These are phyloP conservation scores for Schizochytrium sp. DNA, from an alignment of 108 stramenopile species.

Conservation along the genomic window DNA sequence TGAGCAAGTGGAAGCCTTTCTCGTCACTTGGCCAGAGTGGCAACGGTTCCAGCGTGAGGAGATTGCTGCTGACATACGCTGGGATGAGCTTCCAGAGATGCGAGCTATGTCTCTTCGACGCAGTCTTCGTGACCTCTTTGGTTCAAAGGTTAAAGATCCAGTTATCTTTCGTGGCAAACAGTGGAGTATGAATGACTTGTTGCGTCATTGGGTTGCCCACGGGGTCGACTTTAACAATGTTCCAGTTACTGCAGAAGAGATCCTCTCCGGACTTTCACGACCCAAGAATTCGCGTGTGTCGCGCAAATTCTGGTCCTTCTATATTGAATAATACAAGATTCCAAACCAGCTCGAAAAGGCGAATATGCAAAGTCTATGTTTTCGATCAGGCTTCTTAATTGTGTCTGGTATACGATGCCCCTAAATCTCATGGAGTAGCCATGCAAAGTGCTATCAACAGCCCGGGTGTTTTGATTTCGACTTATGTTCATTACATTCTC, in stretches of 20 bases:
- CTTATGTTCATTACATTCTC: no score
- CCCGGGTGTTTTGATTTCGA: no score
- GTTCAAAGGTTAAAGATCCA: not conserved
- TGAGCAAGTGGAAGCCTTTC: not conserved
- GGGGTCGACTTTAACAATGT: conserved; percentile 49
- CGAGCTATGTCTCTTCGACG: not conserved
- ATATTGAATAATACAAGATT: not conserved
- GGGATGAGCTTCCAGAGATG: conserved; percentile 8
- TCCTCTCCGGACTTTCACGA: not conserved
- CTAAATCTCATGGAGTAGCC: no score
- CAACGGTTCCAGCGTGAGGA: not conserved
- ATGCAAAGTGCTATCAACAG: no score
- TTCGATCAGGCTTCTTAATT: no score
- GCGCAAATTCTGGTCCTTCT: not conserved
- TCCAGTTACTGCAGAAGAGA: not conserved
- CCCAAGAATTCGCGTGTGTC: not conserved
- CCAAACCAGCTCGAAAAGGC: no score
- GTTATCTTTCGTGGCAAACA: not conserved
- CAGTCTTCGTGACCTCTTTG: not conserved
- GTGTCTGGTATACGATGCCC: no score
- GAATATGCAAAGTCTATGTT: no score
- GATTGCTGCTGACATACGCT: conserved; percentile 8
- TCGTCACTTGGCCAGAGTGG: conserved; percentile 45
- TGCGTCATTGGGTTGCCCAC: conserved; percentile 29
- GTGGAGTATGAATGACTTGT: conserved; percentile 3